These are phyloP conservation scores for Wallemia ichthyophaga DNA, from an alignment of 1,284 basidiomycete species.

Conservation along the genomic window DNA sequence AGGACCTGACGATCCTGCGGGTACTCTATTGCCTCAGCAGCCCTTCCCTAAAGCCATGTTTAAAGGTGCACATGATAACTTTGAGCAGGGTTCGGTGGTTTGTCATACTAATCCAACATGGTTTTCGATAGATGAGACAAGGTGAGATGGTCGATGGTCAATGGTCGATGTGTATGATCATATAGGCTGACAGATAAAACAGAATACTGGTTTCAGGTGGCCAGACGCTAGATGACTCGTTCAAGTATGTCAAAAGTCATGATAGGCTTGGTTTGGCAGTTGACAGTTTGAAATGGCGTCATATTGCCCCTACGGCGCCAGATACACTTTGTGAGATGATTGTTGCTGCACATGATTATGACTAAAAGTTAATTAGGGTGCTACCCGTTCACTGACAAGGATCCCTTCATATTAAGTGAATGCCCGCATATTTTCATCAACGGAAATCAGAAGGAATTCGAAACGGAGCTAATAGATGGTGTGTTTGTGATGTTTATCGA, in stretches of 20 bases:
- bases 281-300: conserved; percentile 66
- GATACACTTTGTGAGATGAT: conserved; percentile 47
- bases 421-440: conserved; percentile 71
- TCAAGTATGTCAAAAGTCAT: conserved; percentile 40
- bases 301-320: conserved; percentile 87
- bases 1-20: conserved; percentile 60
- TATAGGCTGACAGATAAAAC: conserved; percentile 10
- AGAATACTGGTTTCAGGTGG: conserved; percentile 58
- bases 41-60: conserved; percentile 75
- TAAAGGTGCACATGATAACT: conserved; percentile 28
- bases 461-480: conserved; percentile 32
- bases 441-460: conserved; percentile 68
- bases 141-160: conserved; percentile 13
- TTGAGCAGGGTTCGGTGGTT: conserved; percentile 26
- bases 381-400: conserved; percentile 60
- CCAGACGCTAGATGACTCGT: conserved; percentile 80
- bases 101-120: conserved; percentile 77
- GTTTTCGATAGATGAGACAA: conserved; percentile 25
- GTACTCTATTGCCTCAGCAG: conserved; percentile 72
- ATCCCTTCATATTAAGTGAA: conserved; percentile 63
- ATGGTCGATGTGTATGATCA: conserved; percentile 4
- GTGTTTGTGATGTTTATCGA: conserved; percentile 12
- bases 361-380: conserved; percentile 28
- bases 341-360: background rate
- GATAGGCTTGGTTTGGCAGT: conserved; percentile 41